phyloP scores from a whole-genome alignment of 2,329 filamentous ascomycete species.

The Colletotrichum sp. region DNA sequence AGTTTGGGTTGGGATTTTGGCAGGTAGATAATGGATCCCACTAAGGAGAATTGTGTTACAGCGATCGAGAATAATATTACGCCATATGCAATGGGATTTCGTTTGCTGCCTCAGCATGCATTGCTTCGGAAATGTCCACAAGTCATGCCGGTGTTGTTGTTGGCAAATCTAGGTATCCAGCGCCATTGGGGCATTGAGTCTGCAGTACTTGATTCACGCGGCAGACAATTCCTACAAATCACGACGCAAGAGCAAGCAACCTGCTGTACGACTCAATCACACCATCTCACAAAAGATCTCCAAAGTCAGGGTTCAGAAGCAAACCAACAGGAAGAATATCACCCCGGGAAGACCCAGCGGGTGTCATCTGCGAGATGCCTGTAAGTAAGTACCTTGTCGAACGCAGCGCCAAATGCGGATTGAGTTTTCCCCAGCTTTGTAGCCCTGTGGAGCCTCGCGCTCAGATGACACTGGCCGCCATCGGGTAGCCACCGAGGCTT shows the following conservation, averaged over 20 bases:
- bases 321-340: not conserved
- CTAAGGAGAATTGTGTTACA: not conserved
- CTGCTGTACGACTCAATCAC: not conserved
- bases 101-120: not conserved
- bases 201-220: not conserved
- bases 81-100: not conserved
- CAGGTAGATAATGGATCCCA: not conserved
- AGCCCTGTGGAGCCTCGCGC: slow-evolving; percentile 5
- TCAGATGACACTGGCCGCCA: slow-evolving; percentile 9
- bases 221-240: not conserved
- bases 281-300: not conserved
- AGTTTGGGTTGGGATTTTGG: not conserved
- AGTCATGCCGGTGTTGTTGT: not conserved
- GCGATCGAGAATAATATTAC: not conserved
- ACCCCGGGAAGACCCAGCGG: not conserved
- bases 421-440: slow-evolving; percentile 9
- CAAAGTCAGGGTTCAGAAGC: not conserved
- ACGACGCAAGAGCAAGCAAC: not conserved
- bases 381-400: not conserved
- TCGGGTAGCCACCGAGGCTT: slow-evolving; percentile 10
- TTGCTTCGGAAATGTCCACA: not conserved
- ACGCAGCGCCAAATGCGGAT: not conserved
- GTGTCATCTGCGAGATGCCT: not conserved
- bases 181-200: not conserved
- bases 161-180: not conserved